Conservation (phyloP, 257 asterid species). For the Solanum paucissectum region DNA sequence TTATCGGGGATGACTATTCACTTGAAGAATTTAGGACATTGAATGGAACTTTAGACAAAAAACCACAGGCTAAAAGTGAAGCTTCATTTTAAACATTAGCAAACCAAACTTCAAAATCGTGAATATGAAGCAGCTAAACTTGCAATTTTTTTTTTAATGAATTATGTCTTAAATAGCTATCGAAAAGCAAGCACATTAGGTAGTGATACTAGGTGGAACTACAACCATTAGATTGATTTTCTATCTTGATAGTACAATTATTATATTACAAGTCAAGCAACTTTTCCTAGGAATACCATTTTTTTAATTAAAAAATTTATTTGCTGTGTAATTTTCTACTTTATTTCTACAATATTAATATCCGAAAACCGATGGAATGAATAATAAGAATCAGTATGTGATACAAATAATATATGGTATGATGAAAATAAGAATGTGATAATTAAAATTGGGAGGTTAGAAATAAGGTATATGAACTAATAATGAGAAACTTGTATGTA, state of each 20-base stretch:
- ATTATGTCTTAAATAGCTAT: background rate
- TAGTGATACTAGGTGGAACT: background rate
- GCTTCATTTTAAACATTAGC: background rate
- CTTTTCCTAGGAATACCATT: background rate
- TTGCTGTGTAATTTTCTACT: background rate
- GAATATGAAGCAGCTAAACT: background rate
- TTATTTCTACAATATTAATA: too few species aligned
- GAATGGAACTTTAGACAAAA: background rate
- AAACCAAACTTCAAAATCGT: background rate
- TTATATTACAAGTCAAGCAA: background rate
- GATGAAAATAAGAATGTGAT: background rate
- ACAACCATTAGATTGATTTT: background rate
- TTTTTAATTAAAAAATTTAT: background rate
- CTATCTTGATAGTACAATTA: background rate
- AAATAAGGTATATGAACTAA: background rate
- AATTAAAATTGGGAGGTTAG: background rate
- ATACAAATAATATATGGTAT: background rate
- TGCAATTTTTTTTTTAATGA: background rate
- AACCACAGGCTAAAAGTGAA: background rate
- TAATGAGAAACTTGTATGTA: background rate
- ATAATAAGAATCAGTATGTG: background rate
- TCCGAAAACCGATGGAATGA: background rate
- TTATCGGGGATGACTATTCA: background rate
- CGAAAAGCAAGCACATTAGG: background rate
- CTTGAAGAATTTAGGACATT: background rate